These are phyloP conservation scores for Nothophytophthora sp. DNA, from an alignment of 352 stramenopile species.

Conservation along the genomic window DNA sequence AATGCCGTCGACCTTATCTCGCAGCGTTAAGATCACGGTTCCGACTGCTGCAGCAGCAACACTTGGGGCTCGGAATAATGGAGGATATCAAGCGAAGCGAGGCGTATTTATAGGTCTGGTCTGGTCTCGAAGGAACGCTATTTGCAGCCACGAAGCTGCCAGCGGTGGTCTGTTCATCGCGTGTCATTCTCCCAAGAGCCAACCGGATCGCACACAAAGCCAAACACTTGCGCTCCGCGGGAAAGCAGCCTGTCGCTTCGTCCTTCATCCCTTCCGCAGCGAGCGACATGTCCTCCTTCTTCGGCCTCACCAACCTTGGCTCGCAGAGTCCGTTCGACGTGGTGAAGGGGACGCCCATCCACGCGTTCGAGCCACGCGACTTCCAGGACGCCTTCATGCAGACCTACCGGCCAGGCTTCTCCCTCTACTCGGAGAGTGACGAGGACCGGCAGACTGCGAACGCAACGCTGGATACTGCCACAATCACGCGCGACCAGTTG, in stretches of 20 bases:
- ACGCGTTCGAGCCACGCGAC: conserved; percentile 51
- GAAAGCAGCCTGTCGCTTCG: background rate
- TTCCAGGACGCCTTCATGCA: conserved; percentile 70
- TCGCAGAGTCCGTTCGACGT: conserved; percentile 62
- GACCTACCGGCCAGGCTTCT: conserved; percentile 45
- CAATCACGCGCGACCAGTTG: conserved; percentile 42
- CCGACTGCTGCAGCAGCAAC: background rate
- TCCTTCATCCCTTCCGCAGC: background rate
- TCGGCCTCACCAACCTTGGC: conserved; percentile 58
- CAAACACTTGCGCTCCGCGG: background rate
- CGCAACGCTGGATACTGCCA: conserved; percentile 23
- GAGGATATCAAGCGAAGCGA: background rate
- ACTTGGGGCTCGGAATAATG: background rate
- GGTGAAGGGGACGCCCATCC: conserved; percentile 54
- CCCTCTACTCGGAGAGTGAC: conserved; percentile 55
- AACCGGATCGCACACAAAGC: background rate
- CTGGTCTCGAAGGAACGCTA: background rate
- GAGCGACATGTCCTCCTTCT: conserved; percentile 54
- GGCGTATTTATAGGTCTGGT: background rate
- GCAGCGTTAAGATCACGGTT: background rate
- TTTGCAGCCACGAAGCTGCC: conserved; percentile 3
- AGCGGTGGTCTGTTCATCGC: background rate
- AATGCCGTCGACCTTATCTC: too few relatives aligned
- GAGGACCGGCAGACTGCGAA: conserved; percentile 43
- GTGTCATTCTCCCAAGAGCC: background rate